Conservation (phyloP, 108 stramenopile species). For the Seminavis robusta region DNA sequence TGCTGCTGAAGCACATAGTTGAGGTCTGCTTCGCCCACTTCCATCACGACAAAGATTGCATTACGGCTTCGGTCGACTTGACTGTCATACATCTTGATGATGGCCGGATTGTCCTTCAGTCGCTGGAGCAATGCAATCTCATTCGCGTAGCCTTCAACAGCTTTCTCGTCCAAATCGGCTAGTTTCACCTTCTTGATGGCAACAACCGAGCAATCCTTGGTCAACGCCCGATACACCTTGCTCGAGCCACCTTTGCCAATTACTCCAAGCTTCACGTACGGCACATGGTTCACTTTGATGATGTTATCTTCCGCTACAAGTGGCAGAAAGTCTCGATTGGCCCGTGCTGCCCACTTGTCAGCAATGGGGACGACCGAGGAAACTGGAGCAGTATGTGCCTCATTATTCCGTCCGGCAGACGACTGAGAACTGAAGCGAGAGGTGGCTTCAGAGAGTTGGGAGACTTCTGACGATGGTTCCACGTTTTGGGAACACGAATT, state of each 20-base stretch:
- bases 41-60: constrained; percentile 90
- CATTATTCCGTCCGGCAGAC: neutral
- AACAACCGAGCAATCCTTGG: constrained; percentile 74
- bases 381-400: no score
- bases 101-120: constrained; percentile 87
- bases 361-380: no score
- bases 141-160: constrained; percentile 94
- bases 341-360: no score
- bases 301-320: constrained; percentile 80
- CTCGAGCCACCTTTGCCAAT: constrained; percentile 97
- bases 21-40: constrained; percentile 95
- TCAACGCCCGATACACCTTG: constrained; percentile 91
- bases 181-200: constrained; percentile 97
- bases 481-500: neutral
- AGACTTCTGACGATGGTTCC: neutral
- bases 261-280: constrained; percentile 90
- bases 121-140: constrained; percentile 91
- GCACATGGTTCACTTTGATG: constrained; percentile 70
- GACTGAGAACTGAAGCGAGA: neutral
- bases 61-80: constrained; percentile 84
- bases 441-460: neutral
- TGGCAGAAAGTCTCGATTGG: constrained; percentile 65
- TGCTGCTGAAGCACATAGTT: constrained; percentile 90
- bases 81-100: constrained; percentile 89
- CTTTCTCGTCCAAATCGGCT: constrained; percentile 70